Evolutionary conservation across 1,284 basidiomycete genomes (phyloP), one percentile per base, ranked within the genome.

Genomic region (Ganoderma sinense): DNA sequence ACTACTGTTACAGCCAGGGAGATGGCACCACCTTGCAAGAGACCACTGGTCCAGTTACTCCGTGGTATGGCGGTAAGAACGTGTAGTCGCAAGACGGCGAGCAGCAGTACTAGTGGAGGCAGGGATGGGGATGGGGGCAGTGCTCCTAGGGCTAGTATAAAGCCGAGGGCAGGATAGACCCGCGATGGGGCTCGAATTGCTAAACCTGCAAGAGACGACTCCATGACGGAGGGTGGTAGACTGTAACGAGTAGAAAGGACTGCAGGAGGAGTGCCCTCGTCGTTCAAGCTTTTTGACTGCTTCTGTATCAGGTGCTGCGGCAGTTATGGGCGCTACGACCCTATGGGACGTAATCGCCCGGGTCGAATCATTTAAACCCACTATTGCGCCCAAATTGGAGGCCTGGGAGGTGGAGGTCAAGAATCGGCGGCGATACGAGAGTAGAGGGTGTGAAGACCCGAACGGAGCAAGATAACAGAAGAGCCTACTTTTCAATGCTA

Each of bases 1-100:
- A 86, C 84, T 5, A 88, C 13, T 0, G 84, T 81, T 6, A 86
- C 83, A 0, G 86, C 88, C 0, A 84, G 23, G 0, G 89, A 81
- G 5, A 92, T 74, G 1, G 79, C 62, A n/a, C 68, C 74, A 2
- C 84, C 43, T 79, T 86, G 85, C 0, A 86, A 80, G 8, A 81
- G 72, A 48, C 78, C 69, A 51, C 84, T 79, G 43, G 72, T 70
- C 40, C 78, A 66, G 48, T 82, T 77, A 0, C 77, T 77, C 33
- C 83, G 80, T 41, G 77, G 82, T 53, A 85, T 78, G 55, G 87
- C 73, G 11, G 85, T 82, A 23, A 83, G 82, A 0, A 84, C 82
- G 65, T 90, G 91, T 0, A 90, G 75, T 33, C 86, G 82, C 0
- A 92, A 71, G 0, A 81, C 69, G 0, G 88, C 79, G 0, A 93